Evolutionary conservation across 306 rosid species (phyloP).

Genomic region (Bauhinia variegata): DNA sequence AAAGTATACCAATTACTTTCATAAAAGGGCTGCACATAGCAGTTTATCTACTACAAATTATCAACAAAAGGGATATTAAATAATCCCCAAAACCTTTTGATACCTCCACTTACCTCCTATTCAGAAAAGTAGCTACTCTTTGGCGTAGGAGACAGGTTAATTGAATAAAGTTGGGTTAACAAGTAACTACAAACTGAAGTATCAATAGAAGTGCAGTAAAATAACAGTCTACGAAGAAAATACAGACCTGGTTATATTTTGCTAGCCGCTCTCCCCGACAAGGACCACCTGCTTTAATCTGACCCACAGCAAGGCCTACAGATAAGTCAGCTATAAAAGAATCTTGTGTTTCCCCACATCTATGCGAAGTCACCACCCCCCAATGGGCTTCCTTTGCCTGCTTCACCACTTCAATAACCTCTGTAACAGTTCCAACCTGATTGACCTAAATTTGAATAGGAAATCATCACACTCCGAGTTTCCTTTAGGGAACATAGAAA

Average conservation of each 20-base stretch:
- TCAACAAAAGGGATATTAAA: background rate
- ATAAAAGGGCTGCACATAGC: slow-evolving; percentile 1
- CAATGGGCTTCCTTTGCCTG: slow-evolving; percentile 80
- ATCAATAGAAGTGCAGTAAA: slow-evolving; percentile 24
- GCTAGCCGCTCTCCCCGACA: slow-evolving; percentile 97
- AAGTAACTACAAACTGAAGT: slow-evolving; percentile 21
- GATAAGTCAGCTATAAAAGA: slow-evolving; percentile 91
- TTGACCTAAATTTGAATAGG: slow-evolving; percentile 61
- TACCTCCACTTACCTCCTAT: background rate
- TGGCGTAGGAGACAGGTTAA: background rate
- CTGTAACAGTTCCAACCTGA: slow-evolving; percentile 93
- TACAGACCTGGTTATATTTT: slow-evolving; percentile 86
- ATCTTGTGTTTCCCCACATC: slow-evolving; percentile 92
- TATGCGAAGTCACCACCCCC: slow-evolving; percentile 87
- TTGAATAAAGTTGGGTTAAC: slow-evolving; percentile 9
- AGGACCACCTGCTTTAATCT: slow-evolving; percentile 96
- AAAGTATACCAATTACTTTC: background rate
- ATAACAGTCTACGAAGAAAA: slow-evolving; percentile 32
- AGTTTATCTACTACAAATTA: slow-evolving; percentile 1
- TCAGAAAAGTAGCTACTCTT: slow-evolving; percentile 3
- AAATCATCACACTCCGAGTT: slow-evolving; percentile 28
- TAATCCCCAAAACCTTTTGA: background rate
- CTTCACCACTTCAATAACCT: slow-evolving; percentile 85
- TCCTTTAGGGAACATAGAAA: slow-evolving; percentile 16
- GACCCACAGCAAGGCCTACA: slow-evolving; percentile 88